Base-by-base conservation (phyloP, 352 stramenopile genomes). In the Pythium oligandrum region DNA sequence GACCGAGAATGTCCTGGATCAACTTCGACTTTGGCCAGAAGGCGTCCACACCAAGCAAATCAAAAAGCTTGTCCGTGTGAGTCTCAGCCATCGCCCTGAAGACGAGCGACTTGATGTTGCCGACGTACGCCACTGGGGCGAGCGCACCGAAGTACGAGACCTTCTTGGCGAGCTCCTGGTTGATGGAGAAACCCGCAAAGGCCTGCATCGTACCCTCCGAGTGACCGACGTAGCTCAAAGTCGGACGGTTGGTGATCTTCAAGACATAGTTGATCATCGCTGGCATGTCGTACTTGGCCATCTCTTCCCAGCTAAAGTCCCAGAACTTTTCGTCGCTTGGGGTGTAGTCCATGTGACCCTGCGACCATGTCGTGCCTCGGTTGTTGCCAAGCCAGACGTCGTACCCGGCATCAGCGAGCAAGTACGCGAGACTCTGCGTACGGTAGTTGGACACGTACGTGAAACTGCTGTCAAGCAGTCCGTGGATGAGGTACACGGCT, bases 381-480 rank as follows among this genome's bases (percentile, higher is more conserved):
- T 86, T 83, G 61, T 83, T 86, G 39, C 72, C 75, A 30, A 86
- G 68, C 75, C 74, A 85, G 26, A 85, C 74, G 31, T 82, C 74
- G 50, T 83, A 86, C 7, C 73, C 75, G 1, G 73, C 75, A 38
- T 86, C 75, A 0, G 73, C 73, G 33, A 86, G 55, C 31, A 86
- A 17, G 56, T 76, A 86, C 6, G 73, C 75, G 38, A 86, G 67
- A 40, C 73, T 84, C 47, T 86, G 75, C 31, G 66, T 78, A 32
- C 71, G 66, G 65, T 64, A 86, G 61, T 86, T 86, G 56, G 68
- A 64, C 12, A 84, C 71, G 46, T 61, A 86, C 38, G 75, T 86
- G 60, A 68, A 86, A 57, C 68, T 81, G 61, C 68, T 81, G 61
- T 84, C 73, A 11, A 86, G 60, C 35, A 86, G 55, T 10, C 74